Percentiles rank a stretch among this genome's conserved stretches.
These are phyloP conservation scores for Kokia cookei DNA, from an alignment of 441 rosid species.

Conservation along the genomic window DNA sequence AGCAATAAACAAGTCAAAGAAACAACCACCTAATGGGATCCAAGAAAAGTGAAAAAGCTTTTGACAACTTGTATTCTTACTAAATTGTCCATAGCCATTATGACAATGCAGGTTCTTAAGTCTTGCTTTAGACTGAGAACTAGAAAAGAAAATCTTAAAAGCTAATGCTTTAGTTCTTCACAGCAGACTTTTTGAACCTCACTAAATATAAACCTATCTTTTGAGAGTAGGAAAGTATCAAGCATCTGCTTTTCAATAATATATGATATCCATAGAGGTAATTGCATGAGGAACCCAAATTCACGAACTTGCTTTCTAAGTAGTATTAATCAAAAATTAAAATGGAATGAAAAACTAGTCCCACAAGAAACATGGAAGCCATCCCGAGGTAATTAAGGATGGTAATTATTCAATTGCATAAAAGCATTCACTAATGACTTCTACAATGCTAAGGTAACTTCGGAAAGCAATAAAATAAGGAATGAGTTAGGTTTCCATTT, in stretches of 20 bases:
- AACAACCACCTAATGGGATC: background rate
- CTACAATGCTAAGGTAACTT: background rate
- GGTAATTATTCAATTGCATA: background rate
- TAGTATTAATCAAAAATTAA: background rate
- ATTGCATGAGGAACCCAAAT: background rate
- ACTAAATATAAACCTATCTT: background rate
- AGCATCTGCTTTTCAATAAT: background rate
- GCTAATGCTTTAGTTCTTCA: background rate
- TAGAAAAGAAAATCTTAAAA: background rate
- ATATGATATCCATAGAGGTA: background rate
- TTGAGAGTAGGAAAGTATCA: background rate
- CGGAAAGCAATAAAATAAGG: background rate
- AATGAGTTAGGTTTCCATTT: background rate
- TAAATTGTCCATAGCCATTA: background rate
- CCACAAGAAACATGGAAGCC: background rate
- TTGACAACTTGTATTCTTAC: background rate
- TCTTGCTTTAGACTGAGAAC: background rate
- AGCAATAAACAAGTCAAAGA: background rate
- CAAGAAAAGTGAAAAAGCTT: background rate
- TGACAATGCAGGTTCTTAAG: background rate
- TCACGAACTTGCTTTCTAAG: background rate
- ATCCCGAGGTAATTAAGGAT: background rate
- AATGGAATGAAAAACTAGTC: background rate
- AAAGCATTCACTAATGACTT: background rate
- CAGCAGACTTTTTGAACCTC: background rate